Conservation (phyloP, 768 basidiomycete species). For the Lactifluus piperatus region DNA sequence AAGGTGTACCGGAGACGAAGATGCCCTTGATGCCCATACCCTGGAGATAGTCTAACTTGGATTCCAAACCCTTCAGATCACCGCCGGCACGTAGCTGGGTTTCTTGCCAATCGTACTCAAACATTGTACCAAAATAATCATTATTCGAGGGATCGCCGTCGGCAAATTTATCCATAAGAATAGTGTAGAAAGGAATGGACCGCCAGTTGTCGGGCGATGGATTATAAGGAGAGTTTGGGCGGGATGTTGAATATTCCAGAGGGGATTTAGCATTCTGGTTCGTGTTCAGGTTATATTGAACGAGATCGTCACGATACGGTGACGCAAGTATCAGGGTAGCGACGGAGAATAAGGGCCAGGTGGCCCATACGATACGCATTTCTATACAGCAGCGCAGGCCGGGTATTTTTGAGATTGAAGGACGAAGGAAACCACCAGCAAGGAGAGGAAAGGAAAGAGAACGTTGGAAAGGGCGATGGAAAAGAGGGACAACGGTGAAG, state of each 20-base stretch:
- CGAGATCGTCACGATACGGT: constrained; percentile 58
- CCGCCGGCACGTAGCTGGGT: constrained; percentile 87
- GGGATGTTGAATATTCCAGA: constrained; percentile 54
- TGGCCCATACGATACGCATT: constrained; percentile 31
- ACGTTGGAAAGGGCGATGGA: neutral
- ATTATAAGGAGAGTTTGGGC: constrained; percentile 60
- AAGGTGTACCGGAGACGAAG: constrained; percentile 89
- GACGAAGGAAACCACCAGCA: neutral
- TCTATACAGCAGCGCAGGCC: neutral
- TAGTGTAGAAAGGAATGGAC: constrained; percentile 66
- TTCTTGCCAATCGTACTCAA: constrained; percentile 80
- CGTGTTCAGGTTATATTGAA: constrained; percentile 69
- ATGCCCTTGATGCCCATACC: constrained; percentile 82
- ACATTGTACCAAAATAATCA: constrained; percentile 74
- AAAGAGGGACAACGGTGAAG: too few species aligned
- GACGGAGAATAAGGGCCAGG: constrained; percentile 34
- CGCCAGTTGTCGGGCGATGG: constrained; percentile 85
- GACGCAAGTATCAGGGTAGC: constrained; percentile 39
- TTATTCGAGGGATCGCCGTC: constrained; percentile 91
- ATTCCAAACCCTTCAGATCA: constrained; percentile 69
- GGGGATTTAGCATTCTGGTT: constrained; percentile 64
- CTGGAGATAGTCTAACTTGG: constrained; percentile 77
- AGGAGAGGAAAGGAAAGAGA: neutral
- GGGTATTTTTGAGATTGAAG: neutral
- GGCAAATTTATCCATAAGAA: constrained; percentile 89